These are phyloP conservation scores for Verticillium dahliae DNA, from an alignment of 2,329 filamentous ascomycete species.

Conservation along the genomic window DNA sequence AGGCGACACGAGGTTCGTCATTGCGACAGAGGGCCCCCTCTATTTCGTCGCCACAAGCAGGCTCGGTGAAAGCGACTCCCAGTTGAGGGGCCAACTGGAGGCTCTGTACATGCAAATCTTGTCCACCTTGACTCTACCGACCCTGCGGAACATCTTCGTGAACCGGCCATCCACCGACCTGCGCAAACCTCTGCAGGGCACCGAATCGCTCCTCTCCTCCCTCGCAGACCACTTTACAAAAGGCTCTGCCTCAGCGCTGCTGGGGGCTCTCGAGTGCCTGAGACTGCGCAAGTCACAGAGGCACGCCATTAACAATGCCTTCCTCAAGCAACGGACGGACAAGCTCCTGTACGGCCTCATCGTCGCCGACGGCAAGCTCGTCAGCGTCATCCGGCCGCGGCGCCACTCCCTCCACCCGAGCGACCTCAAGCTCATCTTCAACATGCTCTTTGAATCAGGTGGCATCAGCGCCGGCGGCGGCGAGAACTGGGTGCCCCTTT, in stretches of 20 bases:
- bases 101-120: slow-evolving; percentile 97
- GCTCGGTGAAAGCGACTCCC: slow-evolving; percentile 83
- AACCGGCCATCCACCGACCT: slow-evolving; percentile 91
- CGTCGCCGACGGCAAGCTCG: slow-evolving; percentile 84
- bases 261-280: slow-evolving; percentile 91
- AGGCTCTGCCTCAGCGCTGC: slow-evolving; percentile 80
- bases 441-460: slow-evolving; percentile 96
- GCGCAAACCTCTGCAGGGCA: slow-evolving; percentile 81
- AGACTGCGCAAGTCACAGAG: slow-evolving; percentile 84
- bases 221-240: slow-evolving; percentile 91
- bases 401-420: slow-evolving; percentile 93
- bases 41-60: slow-evolving; percentile 92
- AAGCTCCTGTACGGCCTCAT: slow-evolving; percentile 88
- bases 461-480: slow-evolving; percentile 84
- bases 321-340: slow-evolving; percentile 70
- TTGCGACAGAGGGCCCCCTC: slow-evolving; percentile 77
- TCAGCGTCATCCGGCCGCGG: slow-evolving; percentile 90
- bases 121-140: slow-evolving; percentile 87
- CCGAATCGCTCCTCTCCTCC: slow-evolving; percentile 83
- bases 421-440: slow-evolving; percentile 94
- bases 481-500: slow-evolving; percentile 96
- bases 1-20: slow-evolving; percentile 78
- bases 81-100: slow-evolving; percentile 81
- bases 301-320: slow-evolving; percentile 75
- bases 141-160: slow-evolving; percentile 78